A percentile compares a stretch with the other conserved stretches of the same genome.
These are phyloP conservation scores for Aspergillus flavus DNA, from an alignment of 2,329 filamentous ascomycete species.

Conservation along the genomic window DNA sequence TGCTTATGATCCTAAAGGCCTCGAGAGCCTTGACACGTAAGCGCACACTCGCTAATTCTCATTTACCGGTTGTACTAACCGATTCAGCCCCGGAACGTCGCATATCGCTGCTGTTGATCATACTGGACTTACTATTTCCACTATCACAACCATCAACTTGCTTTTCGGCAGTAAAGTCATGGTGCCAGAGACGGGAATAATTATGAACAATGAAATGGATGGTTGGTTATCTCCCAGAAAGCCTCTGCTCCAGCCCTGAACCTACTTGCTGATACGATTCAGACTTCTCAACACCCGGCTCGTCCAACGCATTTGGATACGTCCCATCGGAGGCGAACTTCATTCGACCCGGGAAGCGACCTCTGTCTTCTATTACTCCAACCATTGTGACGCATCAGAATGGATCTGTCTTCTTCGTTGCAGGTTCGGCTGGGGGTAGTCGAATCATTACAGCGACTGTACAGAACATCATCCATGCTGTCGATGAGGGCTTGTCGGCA, in stretches of 20 bases:
- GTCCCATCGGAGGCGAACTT: conserved; percentile 79
- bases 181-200: conserved; percentile 79
- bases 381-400: conserved; percentile 72
- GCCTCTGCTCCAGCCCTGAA: background rate
- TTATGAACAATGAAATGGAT: conserved; percentile 68
- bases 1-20: conserved; percentile 70
- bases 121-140: conserved; percentile 73
- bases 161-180: conserved; percentile 80
- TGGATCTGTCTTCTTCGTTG: conserved; percentile 66
- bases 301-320: conserved; percentile 81
- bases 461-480: conserved; percentile 71
- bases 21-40: conserved; percentile 66
- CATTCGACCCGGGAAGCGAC: conserved; percentile 77
- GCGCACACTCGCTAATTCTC: conserved; percentile 14
- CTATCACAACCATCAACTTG: conserved; percentile 87
- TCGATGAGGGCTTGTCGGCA: conserved; percentile 66
- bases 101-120: conserved; percentile 67
- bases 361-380: conserved; percentile 79
- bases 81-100: conserved; percentile 52
- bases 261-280: conserved; percentile 57
- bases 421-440: conserved; percentile 78
- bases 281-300: conserved; percentile 85
- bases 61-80: background rate
- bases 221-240: conserved; percentile 44
- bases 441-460: conserved; percentile 81